These are phyloP conservation scores for Fusarium virguliforme DNA, from an alignment of 2,329 filamentous ascomycete genomes.

Conservation along the genomic window DNA sequence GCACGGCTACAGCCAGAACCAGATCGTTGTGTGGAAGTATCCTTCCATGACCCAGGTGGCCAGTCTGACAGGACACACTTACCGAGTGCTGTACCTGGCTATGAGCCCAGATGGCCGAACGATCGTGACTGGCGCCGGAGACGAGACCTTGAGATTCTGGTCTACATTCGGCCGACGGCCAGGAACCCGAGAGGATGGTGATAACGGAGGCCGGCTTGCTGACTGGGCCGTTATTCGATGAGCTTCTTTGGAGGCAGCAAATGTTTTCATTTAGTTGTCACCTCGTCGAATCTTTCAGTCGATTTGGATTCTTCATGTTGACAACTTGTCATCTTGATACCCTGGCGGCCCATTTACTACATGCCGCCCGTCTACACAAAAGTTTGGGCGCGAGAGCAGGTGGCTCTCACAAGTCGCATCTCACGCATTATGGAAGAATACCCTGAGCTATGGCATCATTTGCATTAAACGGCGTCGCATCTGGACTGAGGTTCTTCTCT, in stretches of 20 bases:
- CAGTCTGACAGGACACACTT: conserved; percentile 95
- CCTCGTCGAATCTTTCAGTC: not conserved
- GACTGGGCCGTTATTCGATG: conserved; percentile 89
- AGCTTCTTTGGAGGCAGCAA: conserved; percentile 7
- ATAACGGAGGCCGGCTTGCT: conserved; percentile 74
- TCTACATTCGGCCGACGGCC: conserved; percentile 91
- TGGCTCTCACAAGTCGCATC: conserved; percentile 37
- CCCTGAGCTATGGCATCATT: conserved; percentile 48
- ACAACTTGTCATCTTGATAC: not conserved
- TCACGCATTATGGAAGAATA: conserved; percentile 47
- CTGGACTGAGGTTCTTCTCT: conserved; percentile 45
- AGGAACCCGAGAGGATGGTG: conserved; percentile 78
- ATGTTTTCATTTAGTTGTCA: conserved; percentile 6
- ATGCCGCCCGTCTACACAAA: conserved; percentile 18
- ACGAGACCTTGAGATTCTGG: conserved; percentile 98
- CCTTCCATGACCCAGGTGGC: conserved; percentile 98
- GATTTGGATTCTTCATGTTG: conserved; percentile 1
- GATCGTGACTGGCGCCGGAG: conserved; percentile 95
- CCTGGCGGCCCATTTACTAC: conserved; percentile 2
- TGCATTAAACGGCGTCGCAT: conserved; percentile 54
- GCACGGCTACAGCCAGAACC: conserved; percentile 97
- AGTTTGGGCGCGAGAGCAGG: conserved; percentile 23
- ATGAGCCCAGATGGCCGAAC: conserved; percentile 97
- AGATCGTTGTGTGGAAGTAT: conserved; percentile 99
- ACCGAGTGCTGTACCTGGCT: conserved; percentile 93